These are phyloP conservation scores for Edaphochlamys debaryana DNA, from an alignment of 139 green algal genomes.

Conservation along the genomic window DNA sequence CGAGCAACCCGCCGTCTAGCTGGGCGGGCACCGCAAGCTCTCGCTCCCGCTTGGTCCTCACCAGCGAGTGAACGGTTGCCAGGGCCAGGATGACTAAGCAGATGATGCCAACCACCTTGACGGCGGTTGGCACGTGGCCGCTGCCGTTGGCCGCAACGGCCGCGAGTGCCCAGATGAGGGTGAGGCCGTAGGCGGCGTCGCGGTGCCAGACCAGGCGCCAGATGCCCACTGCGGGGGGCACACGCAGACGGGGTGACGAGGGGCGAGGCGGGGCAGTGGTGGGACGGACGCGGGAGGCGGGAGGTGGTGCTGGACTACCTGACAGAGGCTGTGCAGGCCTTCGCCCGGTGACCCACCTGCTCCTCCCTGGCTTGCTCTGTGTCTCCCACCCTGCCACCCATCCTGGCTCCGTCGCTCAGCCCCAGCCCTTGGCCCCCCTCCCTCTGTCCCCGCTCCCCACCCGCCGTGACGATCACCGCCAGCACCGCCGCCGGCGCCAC, in stretches of 20 bases:
- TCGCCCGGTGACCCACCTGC: too few species aligned
- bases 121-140: constrained; percentile 7
- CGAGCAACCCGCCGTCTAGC: too few species aligned
- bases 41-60: constrained; percentile 13
- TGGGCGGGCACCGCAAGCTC: too few species aligned
- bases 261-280: too few species aligned
- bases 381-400: not conserved
- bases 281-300: too few species aligned
- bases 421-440: not conserved
- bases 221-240: constrained; percentile 24
- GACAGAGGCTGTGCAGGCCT: too few species aligned
- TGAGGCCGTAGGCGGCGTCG: constrained; percentile 65
- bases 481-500: constrained; percentile 48
- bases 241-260: too few species aligned
- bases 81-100: constrained; percentile 24
- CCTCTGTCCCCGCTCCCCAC: not conserved
- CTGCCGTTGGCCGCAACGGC: constrained; percentile 5
- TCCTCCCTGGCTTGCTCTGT: too few species aligned
- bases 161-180: constrained; percentile 49
- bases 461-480: constrained; percentile 39
- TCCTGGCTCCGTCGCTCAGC: not conserved
- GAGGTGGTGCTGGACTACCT: too few species aligned
- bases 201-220: constrained; percentile 24
- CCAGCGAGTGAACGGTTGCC: constrained; percentile 13
- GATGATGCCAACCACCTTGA: constrained; percentile 15